A percentile compares a stretch with the other conserved stretches of the same genome.
Conservation (phyloP, 495 filamentous ascomycete species). For the Penicillium soppii region DNA sequence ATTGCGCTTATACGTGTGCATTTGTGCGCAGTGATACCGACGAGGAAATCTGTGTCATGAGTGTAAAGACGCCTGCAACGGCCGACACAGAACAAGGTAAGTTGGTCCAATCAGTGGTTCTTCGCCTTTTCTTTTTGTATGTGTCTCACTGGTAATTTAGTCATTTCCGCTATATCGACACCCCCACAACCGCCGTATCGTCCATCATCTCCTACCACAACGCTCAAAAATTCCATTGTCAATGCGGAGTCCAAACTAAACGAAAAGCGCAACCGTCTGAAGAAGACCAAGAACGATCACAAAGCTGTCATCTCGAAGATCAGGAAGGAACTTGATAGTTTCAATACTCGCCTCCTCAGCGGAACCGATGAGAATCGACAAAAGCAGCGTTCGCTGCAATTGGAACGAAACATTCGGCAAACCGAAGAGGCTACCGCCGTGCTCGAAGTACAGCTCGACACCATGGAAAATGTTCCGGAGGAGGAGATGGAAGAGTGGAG, state of each 20-base stretch:
- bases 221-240: conserved; percentile 81
- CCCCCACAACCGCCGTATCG: conserved; percentile 62
- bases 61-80: conserved; percentile 74
- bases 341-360: conserved; percentile 64
- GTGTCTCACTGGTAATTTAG: conserved; percentile 12
- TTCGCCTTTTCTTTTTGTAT: neutral
- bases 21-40: conserved; percentile 75
- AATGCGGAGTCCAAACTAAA: conserved; percentile 74
- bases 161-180: conserved; percentile 42
- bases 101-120: neutral
- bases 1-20: conserved; percentile 81
- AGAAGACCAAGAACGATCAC: conserved; percentile 76
- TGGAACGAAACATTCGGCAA: conserved; percentile 77
- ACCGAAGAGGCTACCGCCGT: conserved; percentile 71
- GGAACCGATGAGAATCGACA: conserved; percentile 81
- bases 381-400: conserved; percentile 72
- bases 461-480: conserved; percentile 65
- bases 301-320: conserved; percentile 66
- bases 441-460: conserved; percentile 64
- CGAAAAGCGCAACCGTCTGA: conserved; percentile 73
- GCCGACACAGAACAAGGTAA: conserved; percentile 65
- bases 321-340: conserved; percentile 78
- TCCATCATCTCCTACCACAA: conserved; percentile 85
- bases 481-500: conserved; percentile 62
- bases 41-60: conserved; percentile 71